These are phyloP conservation scores for Monsonia emarginata DNA, from an alignment of 441 rosid genomes.

Conservation along the genomic window DNA sequence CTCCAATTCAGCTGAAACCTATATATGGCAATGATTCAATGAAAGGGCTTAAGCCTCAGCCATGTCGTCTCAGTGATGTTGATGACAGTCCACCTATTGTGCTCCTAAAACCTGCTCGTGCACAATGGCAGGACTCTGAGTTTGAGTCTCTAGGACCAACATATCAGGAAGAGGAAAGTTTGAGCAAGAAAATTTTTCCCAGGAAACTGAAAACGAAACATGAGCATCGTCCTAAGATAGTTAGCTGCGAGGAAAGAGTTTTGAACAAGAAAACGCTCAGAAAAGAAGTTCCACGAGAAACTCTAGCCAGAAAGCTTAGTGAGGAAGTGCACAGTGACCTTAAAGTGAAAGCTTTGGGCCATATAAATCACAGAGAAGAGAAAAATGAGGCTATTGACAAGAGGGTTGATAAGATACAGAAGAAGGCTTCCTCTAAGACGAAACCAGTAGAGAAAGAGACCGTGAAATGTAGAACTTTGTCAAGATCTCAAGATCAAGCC, in stretches of 20 bases:
- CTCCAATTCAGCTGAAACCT: no score
- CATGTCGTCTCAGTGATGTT: conserved; percentile 21
- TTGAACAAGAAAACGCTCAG: conserved; percentile 14
- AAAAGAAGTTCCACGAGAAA: conserved; percentile 5
- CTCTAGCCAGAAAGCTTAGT: neutral
- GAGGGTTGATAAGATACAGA: conserved; percentile 28
- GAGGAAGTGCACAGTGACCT: neutral
- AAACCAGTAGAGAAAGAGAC: conserved; percentile 26
- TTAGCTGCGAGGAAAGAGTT: conserved; percentile 24
- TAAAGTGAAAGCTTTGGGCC: conserved; percentile 24
- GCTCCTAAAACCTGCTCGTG: conserved; percentile 46
- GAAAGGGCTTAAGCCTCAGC: conserved; percentile 23
- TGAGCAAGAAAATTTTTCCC: conserved; percentile 18
- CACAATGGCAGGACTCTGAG: conserved; percentile 21
- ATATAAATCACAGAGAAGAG: conserved; percentile 21
- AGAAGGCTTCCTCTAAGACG: conserved; percentile 22
- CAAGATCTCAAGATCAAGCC: conserved; percentile 29
- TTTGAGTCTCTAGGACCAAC: conserved; percentile 16
- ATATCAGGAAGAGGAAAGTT: conserved; percentile 22
- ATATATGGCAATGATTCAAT: no score
- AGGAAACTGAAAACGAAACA: conserved; percentile 29
- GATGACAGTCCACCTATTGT: conserved; percentile 42
- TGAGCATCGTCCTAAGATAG: conserved; percentile 24
- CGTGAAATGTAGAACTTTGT: conserved; percentile 28
- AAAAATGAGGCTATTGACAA: conserved; percentile 21